Percentiles rank a stretch among this genome's conserved stretches.
phyloP scores from a whole-genome alignment of 2,329 filamentous ascomycete species.

The Neobulgaria alba region DNA sequence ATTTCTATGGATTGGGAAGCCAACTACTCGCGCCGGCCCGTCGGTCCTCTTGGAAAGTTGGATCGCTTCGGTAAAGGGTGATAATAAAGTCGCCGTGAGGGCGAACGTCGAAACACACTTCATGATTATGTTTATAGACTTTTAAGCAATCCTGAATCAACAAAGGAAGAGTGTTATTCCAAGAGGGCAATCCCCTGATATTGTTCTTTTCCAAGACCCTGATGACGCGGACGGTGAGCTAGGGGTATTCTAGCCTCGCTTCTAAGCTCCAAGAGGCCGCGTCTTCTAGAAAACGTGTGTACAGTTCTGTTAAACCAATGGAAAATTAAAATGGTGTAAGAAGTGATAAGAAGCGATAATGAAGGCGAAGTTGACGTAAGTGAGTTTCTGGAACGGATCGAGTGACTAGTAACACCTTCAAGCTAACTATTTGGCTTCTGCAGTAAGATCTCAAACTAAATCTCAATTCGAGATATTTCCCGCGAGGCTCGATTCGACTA shows the following conservation, averaged over 20 bases:
- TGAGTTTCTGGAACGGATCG: too few relatives aligned
- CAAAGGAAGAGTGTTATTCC: not conserved
- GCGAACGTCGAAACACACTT: slow-evolving; percentile 20
- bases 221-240: not conserved
- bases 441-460: too few relatives aligned
- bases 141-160: not conserved
- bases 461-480: too few relatives aligned
- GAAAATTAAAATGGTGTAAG: too few relatives aligned
- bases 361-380: too few relatives aligned
- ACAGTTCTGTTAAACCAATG: not conserved
- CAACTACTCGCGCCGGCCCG: slow-evolving; percentile 25
- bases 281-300: not conserved
- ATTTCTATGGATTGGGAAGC: slow-evolving; percentile 24
- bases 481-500: too few relatives aligned
- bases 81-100: slow-evolving; percentile 22
- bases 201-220: not conserved
- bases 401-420: too few relatives aligned
- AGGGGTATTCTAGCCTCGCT: not conserved
- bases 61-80: slow-evolving; percentile 22
- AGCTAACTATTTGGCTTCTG: too few relatives aligned
- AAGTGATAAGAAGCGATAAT: too few relatives aligned
- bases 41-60: slow-evolving; percentile 22
- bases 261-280: not conserved
- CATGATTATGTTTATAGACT: slow-evolving; percentile 17
- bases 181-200: too few relatives aligned